A percentile compares a stretch with the other conserved stretches of the same genome.
Evolutionary conservation across 441 rosid species (phyloP).

Genomic region (Brassica hybrid): DNA sequence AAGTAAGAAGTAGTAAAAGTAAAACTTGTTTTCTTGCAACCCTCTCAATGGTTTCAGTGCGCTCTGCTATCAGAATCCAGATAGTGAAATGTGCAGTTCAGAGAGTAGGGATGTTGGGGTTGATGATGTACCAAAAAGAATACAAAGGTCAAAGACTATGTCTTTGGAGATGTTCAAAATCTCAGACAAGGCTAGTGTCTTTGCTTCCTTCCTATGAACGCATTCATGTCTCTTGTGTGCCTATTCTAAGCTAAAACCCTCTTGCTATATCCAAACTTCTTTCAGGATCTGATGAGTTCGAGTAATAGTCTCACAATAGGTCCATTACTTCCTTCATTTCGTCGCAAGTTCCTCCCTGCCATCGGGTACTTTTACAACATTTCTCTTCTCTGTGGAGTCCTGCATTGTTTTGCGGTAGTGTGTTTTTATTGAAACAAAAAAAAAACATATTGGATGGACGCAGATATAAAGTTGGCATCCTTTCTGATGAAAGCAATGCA

Average conservation of each 20-base stretch:
- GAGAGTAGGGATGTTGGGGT: constrained; percentile 38
- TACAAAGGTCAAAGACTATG: constrained; percentile 37
- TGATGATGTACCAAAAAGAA: constrained; percentile 14
- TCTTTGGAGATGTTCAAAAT: constrained; percentile 20
- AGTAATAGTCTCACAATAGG: constrained; percentile 15
- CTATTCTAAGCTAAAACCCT: constrained; percentile 6
- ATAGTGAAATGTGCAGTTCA: constrained; percentile 50
- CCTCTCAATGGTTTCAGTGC: constrained; percentile 10
- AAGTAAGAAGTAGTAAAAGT: constrained; percentile 41
- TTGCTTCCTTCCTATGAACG: background rate
- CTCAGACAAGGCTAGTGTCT: constrained; percentile 25
- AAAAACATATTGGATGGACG: background rate
- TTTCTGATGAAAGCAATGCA: constrained; percentile 18
- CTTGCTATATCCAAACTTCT: constrained; percentile 41
- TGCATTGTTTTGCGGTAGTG: background rate
- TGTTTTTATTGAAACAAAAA: background rate
- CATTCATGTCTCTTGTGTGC: background rate
- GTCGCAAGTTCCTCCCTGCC: constrained; percentile 56
- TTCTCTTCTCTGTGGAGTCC: constrained; percentile 57
- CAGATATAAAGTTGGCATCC: constrained; percentile 32
- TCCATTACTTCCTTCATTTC: constrained; percentile 31
- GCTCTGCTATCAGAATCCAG: constrained; percentile 59
- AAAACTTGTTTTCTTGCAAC: background rate
- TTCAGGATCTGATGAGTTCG: constrained; percentile 57
- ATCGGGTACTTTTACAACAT: constrained; percentile 26